These are phyloP conservation scores for Abortiporus biennis DNA, from an alignment of 1,284 basidiomycete species.

Conservation along the genomic window DNA sequence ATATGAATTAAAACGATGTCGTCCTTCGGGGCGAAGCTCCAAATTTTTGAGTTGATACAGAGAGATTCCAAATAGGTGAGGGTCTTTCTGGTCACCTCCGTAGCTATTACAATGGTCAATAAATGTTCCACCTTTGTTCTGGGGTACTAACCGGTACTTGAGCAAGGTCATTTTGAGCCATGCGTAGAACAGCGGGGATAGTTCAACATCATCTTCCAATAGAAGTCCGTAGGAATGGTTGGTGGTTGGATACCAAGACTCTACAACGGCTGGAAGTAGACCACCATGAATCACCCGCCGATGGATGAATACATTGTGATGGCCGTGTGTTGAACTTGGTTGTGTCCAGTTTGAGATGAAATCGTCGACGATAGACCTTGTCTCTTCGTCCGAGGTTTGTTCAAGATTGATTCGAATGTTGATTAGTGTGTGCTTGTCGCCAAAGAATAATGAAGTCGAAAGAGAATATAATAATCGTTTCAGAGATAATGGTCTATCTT, in stretches of 20 bases:
- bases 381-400: constrained; percentile 61
- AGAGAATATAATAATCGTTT: constrained; percentile 60
- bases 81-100: constrained; percentile 33
- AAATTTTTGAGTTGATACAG: constrained; percentile 79
- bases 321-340: too few species aligned
- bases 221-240: constrained; percentile 73
- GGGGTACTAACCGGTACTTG: constrained; percentile 53
- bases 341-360: constrained; percentile 57
- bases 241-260: constrained; percentile 77
- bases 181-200: constrained; percentile 78
- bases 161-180: constrained; percentile 76
- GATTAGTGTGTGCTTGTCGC: constrained; percentile 50
- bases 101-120: constrained; percentile 37
- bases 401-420: constrained; percentile 68
- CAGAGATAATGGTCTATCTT: constrained; percentile 69
- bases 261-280: constrained; percentile 73
- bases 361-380: constrained; percentile 42
- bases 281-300: constrained; percentile 73
- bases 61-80: constrained; percentile 68
- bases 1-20: constrained; percentile 62
- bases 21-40: constrained; percentile 65
- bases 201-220: constrained; percentile 79
- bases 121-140: background rate
- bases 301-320: constrained; percentile 53
- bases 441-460: constrained; percentile 54